Conservation (phyloP, 169 alveolate genomes). For the Plasmodium chabaudi region DNA sequence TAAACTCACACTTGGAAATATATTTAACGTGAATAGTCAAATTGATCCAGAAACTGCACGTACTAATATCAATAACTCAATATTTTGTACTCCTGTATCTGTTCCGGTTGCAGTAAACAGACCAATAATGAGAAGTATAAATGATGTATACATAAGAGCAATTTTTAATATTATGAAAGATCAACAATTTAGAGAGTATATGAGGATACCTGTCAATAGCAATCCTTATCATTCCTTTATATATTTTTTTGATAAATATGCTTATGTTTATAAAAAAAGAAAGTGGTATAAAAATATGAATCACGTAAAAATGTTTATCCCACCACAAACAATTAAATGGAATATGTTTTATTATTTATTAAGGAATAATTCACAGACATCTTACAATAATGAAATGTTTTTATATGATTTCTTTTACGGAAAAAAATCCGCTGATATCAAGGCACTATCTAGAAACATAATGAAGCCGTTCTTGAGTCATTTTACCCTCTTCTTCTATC, state of each 20-base stretch:
- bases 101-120: constrained; percentile 26
- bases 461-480: constrained; percentile 18
- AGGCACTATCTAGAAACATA: constrained; percentile 23
- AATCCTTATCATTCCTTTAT: constrained; percentile 35
- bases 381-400: constrained; percentile 43
- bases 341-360: constrained; percentile 48
- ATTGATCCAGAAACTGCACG: background rate
- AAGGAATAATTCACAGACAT: constrained; percentile 13
- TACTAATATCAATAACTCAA: background rate
- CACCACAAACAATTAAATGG: constrained; percentile 70
- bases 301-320: constrained; percentile 15
- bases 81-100: constrained; percentile 53
- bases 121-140: constrained; percentile 23
- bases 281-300: constrained; percentile 8
- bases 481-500: constrained; percentile 44
- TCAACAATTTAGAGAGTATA: background rate
- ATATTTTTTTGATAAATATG: constrained; percentile 57
- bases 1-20: background rate
- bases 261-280: constrained; percentile 30
- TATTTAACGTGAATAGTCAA: background rate
- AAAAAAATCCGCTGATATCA: constrained; percentile 5
- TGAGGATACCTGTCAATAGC: background rate
- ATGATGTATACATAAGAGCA: constrained; percentile 56
- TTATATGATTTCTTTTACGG: constrained; percentile 50
- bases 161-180: constrained; percentile 29